phyloP scores from a whole-genome alignment of 352 stramenopile species.

The Phytophthora constricta region DNA sequence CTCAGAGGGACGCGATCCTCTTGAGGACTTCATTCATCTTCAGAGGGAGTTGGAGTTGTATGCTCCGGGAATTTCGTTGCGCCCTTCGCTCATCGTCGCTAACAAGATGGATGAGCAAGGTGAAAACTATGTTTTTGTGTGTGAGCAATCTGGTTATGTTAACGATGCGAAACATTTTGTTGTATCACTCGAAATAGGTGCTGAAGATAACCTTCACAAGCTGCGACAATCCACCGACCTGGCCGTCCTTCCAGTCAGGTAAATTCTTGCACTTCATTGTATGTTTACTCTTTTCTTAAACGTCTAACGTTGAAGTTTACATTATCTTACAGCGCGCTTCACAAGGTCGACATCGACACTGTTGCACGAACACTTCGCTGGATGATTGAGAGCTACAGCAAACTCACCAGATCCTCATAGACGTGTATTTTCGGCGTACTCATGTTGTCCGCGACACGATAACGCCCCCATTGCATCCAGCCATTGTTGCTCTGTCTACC shows the following conservation, averaged over 20 bases:
- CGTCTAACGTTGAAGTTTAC: neutral
- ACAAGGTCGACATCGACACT: conserved; percentile 89
- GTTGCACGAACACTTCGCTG: conserved; percentile 74
- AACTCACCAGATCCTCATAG: conserved; percentile 64
- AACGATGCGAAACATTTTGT: neutral
- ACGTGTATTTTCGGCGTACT: conserved; percentile 5
- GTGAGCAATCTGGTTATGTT: neutral
- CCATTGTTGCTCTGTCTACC: neutral
- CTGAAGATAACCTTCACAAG: conserved; percentile 82
- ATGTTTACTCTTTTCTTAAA: neutral
- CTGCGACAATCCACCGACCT: conserved; percentile 76
- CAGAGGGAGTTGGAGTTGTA: conserved; percentile 90
- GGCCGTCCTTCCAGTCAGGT: conserved; percentile 84
- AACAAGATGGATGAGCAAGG: conserved; percentile 92
- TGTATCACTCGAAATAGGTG: conserved; percentile 37
- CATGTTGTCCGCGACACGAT: conserved; percentile 22
- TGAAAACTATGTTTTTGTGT: conserved; percentile 12
- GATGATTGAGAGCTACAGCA: conserved; percentile 73
- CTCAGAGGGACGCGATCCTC: conserved; percentile 78
- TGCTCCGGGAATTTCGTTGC: conserved; percentile 83
- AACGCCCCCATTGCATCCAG: neutral
- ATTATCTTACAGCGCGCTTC: conserved; percentile 57
- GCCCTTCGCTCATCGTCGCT: conserved; percentile 84
- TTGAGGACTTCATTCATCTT: conserved; percentile 79
- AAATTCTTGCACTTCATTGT: neutral